A percentile compares a stretch with the other conserved stretches of the same genome.
Conservation (phyloP, 2,329 filamentous ascomycete genomes). For the Microsporum canis region DNA sequence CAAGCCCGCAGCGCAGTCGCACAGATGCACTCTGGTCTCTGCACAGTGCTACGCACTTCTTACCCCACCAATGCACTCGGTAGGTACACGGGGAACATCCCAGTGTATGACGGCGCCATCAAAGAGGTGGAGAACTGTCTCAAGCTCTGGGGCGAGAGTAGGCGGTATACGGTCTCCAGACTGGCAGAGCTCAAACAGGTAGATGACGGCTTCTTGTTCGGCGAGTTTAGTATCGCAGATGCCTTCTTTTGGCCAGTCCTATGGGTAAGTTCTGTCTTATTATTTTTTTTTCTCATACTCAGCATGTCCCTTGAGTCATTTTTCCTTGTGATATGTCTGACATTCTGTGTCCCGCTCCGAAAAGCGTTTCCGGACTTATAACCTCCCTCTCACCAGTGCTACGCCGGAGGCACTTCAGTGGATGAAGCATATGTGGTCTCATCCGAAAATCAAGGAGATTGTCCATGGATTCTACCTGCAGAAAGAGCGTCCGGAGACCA, state of each 20-base stretch:
- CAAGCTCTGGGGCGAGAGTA: constrained; percentile 20
- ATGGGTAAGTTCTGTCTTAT: constrained; percentile 20
- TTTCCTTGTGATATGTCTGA: background rate
- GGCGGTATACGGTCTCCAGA: constrained; percentile 18
- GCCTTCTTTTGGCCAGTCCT: constrained; percentile 31
- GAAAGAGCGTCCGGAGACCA: constrained; percentile 20
- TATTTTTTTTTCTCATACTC: background rate
- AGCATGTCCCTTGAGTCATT: too few relatives aligned
- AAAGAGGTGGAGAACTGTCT: constrained; percentile 21
- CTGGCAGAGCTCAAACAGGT: constrained; percentile 18
- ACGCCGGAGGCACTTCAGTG: constrained; percentile 21
- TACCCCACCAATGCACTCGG: constrained; percentile 24
- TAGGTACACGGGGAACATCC: constrained; percentile 23
- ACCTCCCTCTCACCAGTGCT: constrained; percentile 21
- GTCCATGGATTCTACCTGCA: constrained; percentile 21
- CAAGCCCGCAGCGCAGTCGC: constrained; percentile 24
- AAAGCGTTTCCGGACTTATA: constrained; percentile 26
- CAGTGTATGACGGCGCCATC: constrained; percentile 18
- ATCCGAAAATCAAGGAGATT: constrained; percentile 18
- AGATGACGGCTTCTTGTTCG: constrained; percentile 29
- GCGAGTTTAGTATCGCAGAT: constrained; percentile 29
- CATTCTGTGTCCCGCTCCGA: background rate
- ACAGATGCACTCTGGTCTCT: constrained; percentile 28
- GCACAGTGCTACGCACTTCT: constrained; percentile 16
- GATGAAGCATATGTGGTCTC: constrained; percentile 28